phyloP scores from a whole-genome alignment of 306 rosid genomes.

The Alnus rubra region DNA sequence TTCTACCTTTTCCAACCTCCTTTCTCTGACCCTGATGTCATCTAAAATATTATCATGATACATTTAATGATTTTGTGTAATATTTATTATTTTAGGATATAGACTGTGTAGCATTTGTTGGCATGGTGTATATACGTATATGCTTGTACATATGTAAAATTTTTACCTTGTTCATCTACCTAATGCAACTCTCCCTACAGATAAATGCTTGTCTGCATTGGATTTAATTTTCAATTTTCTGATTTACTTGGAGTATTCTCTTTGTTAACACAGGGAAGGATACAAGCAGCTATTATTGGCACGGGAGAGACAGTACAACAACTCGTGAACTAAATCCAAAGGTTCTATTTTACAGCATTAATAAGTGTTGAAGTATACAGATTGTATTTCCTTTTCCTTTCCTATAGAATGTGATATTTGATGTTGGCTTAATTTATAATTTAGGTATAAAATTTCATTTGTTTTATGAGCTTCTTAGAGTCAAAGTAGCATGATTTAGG shows the following conservation, averaged over 20 bases:
- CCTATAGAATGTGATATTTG: background rate
- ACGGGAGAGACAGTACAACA: constrained; percentile 91
- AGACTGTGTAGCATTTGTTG: background rate
- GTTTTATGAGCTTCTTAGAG: background rate
- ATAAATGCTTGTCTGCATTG: constrained; percentile 3
- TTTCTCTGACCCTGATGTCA: background rate
- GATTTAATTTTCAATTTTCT: constrained; percentile 14
- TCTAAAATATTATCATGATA: background rate
- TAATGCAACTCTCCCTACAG: background rate
- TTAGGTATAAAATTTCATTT: background rate
- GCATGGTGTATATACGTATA: background rate
- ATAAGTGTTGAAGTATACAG: no score
- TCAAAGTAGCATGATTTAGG: background rate
- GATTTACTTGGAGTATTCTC: constrained; percentile 27
- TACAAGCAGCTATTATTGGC: constrained; percentile 85
- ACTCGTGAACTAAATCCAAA: no score
- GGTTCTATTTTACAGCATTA: no score
- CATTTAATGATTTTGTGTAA: background rate
- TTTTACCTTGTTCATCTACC: background rate
- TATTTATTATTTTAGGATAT: background rate
- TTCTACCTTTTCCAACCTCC: background rate
- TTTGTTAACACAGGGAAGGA: constrained; percentile 59
- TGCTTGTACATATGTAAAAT: background rate
- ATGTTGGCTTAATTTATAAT: background rate
- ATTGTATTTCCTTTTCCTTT: no score